Percentiles rank a stretch among this genome's conserved stretches.
These are phyloP conservation scores for Ophiostoma quercus DNA, from an alignment of 2,329 filamentous ascomycete genomes.

Conservation along the genomic window DNA sequence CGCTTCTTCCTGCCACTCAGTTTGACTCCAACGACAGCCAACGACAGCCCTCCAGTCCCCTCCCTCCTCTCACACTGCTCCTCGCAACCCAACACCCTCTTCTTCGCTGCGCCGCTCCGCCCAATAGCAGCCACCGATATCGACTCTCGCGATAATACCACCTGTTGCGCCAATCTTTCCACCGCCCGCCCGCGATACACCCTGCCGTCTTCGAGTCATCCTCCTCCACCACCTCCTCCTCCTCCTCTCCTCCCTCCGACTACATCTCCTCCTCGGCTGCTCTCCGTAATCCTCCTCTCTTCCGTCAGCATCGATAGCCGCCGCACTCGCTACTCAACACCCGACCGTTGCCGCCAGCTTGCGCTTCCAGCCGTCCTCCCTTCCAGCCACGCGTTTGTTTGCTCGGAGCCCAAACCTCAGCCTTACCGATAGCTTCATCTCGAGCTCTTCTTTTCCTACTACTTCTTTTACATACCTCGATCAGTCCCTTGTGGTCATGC, in stretches of 20 bases:
- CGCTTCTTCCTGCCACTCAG: conserved; percentile 6
- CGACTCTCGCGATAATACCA: conserved; percentile 19
- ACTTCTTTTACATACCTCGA: neutral
- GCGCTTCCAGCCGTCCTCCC: neutral
- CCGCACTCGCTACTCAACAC: neutral
- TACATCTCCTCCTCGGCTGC: neutral
- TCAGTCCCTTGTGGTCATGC: neutral
- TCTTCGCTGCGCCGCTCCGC: neutral
- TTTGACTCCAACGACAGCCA: neutral
- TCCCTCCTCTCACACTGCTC: conserved; percentile 5
- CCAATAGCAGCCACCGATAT: conserved; percentile 20
- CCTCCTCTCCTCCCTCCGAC: neutral
- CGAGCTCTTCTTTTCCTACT: neutral
- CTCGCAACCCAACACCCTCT: conserved; percentile 17
- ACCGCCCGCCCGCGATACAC: neutral
- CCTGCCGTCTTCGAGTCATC: neutral
- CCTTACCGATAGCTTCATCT: neutral
- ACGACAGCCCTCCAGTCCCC: neutral
- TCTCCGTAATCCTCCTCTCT: neutral
- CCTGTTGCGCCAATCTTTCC: conserved; percentile 15
- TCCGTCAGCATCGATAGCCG: neutral
- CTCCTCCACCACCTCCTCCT: neutral
- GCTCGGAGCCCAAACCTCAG: neutral
- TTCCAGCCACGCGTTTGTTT: neutral
- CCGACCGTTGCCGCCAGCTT: neutral